phyloP scores from a whole-genome alignment of 345 rosid genomes.

The Clarkia xantiana region DNA sequence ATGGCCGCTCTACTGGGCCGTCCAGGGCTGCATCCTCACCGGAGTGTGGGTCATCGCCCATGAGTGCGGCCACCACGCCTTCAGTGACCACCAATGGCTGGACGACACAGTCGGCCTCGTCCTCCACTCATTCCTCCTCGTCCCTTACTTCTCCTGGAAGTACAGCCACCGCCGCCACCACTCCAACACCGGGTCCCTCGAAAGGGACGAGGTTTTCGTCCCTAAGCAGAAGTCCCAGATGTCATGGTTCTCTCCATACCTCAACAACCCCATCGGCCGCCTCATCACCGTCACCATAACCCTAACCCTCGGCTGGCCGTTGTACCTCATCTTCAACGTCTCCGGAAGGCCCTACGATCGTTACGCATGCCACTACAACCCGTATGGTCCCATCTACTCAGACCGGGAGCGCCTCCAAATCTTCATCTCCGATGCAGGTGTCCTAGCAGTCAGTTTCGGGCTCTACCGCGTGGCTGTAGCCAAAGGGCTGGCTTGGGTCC shows the following conservation, averaged over 20 bases:
- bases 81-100: slow-evolving; percentile 81
- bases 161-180: slow-evolving; percentile 93
- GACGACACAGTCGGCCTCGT: slow-evolving; percentile 72
- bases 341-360: slow-evolving; percentile 65
- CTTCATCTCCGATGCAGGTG: slow-evolving; percentile 52
- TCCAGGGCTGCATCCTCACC: slow-evolving; percentile 63
- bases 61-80: slow-evolving; percentile 95
- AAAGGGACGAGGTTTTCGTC: slow-evolving; percentile 73
- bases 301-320: slow-evolving; percentile 73
- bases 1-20: slow-evolving; percentile 74
- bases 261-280: slow-evolving; percentile 71
- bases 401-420: slow-evolving; percentile 71
- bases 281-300: slow-evolving; percentile 25
- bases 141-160: slow-evolving; percentile 92
- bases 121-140: slow-evolving; percentile 70
- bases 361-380: slow-evolving; percentile 62
- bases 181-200: slow-evolving; percentile 77
- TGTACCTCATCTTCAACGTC: slow-evolving; percentile 68
- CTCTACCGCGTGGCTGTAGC: slow-evolving; percentile 38
- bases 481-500: slow-evolving; percentile 49
- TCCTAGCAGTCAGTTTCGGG: slow-evolving; percentile 36
- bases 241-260: slow-evolving; percentile 44
- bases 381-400: slow-evolving; percentile 59
- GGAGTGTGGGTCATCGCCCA: slow-evolving; percentile 89
- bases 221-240: slow-evolving; percentile 43